These are phyloP conservation scores for Brasilioporus rufonigricans DNA, from an alignment of 768 basidiomycete genomes.

Conservation along the genomic window DNA sequence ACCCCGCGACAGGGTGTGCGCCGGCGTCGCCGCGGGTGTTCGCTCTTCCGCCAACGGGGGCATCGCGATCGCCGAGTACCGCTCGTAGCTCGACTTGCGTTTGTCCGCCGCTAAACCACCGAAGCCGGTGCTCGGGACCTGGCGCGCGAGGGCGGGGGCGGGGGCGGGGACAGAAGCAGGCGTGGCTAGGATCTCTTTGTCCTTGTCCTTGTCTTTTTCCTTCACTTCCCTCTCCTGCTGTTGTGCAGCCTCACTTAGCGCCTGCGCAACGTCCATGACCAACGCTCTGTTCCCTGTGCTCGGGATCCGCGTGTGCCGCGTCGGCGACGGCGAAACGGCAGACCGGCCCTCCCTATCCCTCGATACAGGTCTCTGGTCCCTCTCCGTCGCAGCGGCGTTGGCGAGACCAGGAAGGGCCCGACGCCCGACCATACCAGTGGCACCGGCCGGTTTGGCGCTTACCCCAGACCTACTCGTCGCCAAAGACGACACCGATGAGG, in stretches of 20 bases:
- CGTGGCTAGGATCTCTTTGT: neutral
- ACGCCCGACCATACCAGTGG: constrained; percentile 35
- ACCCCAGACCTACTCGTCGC: neutral
- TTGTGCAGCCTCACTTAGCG: constrained; percentile 41
- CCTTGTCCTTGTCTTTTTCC: neutral
- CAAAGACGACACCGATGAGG: neutral
- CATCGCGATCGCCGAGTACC: constrained; percentile 58
- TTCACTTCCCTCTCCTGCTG: constrained; percentile 5
- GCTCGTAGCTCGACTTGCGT: constrained; percentile 66
- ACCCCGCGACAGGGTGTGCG: constrained; percentile 47
- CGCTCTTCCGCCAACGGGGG: constrained; percentile 69
- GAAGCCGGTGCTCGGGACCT: constrained; percentile 13
- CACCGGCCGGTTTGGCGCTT: constrained; percentile 13
- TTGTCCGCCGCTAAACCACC: constrained; percentile 43
- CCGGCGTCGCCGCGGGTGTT: constrained; percentile 56
- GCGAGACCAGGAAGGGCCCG: constrained; percentile 44
- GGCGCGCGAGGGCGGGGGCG: constrained; percentile 5
- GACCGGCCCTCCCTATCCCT: constrained; percentile 22
- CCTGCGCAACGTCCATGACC: constrained; percentile 78
- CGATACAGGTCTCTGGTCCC: neutral
- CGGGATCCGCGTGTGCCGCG: constrained; percentile 55
- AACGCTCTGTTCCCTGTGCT: constrained; percentile 68
- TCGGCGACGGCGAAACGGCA: constrained; percentile 30
- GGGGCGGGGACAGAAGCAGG: no score
- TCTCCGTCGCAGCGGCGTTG: neutral